Conservation (phyloP, 169 alveolate species). For the Plasmodium sp. region DNA sequence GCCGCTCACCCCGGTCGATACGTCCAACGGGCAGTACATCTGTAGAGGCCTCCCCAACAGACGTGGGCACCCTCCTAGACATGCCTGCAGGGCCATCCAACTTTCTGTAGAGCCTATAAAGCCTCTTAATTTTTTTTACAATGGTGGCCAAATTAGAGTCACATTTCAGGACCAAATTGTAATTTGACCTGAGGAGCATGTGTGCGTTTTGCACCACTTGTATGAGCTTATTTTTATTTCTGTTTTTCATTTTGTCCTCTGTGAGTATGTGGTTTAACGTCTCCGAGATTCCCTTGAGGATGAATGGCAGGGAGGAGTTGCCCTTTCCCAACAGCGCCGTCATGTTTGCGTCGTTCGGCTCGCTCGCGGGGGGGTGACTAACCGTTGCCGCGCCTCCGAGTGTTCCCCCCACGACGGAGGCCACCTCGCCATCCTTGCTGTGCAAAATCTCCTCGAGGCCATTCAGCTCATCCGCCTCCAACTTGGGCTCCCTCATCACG, state of each 20-base stretch:
- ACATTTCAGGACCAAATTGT: conserved; percentile 14
- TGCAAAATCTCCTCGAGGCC: not conserved
- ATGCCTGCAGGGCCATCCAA: not conserved
- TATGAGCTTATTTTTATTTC: conserved; percentile 15
- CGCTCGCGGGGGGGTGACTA: not conserved
- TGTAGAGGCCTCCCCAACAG: not conserved
- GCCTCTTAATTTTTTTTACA: conserved; percentile 6
- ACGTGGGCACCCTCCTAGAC: not conserved
- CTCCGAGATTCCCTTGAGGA: conserved; percentile 33
- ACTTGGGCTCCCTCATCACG: not conserved
- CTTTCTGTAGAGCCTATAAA: conserved; percentile 13
- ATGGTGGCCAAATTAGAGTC: not conserved
- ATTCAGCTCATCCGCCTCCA: not conserved
- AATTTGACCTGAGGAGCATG: conserved; percentile 30
- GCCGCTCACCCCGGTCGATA: not conserved
- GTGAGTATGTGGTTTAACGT: not conserved
- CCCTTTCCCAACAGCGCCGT: not conserved
- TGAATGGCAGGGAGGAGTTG: conserved; percentile 23
- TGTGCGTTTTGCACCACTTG: conserved; percentile 22
- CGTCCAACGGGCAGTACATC: not conserved
- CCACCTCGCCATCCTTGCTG: not conserved
- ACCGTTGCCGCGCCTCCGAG: not conserved
- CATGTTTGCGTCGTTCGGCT: not conserved
- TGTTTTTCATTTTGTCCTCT: conserved; percentile 15
- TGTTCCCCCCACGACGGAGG: not conserved